These are phyloP conservation scores for Kandelia obovata DNA, from an alignment of 345 rosid genomes.

Conservation along the genomic window DNA sequence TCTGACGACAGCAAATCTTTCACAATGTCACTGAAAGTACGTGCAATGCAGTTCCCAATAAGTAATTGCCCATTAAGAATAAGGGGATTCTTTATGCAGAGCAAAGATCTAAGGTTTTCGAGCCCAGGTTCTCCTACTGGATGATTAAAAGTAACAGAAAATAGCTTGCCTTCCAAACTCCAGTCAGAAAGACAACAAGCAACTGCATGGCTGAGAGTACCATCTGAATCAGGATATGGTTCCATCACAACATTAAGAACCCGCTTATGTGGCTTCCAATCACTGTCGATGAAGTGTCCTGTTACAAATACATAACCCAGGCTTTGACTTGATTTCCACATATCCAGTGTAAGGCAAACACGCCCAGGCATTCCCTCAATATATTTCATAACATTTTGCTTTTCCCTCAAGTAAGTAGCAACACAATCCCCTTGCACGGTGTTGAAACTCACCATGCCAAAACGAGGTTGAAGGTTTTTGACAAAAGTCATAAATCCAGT, in stretches of 20 bases:
- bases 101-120: slow-evolving; percentile 61
- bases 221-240: slow-evolving; percentile 66
- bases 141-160: slow-evolving; percentile 65
- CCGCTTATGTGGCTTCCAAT: slow-evolving; percentile 74
- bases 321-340: slow-evolving; percentile 67
- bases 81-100: slow-evolving; percentile 63
- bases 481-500: slow-evolving; percentile 68
- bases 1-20: slow-evolving; percentile 57
- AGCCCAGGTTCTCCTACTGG: slow-evolving; percentile 46
- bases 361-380: slow-evolving; percentile 74
- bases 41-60: slow-evolving; percentile 65
- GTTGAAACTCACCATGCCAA: slow-evolving; percentile 61
- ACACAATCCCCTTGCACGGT: slow-evolving; percentile 88
- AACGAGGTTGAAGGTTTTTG: slow-evolving; percentile 77
- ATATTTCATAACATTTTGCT: slow-evolving; percentile 65
- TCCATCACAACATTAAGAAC: slow-evolving; percentile 90
- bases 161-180: slow-evolving; percentile 74
- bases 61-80: slow-evolving; percentile 77
- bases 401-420: slow-evolving; percentile 75
- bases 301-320: slow-evolving; percentile 73
- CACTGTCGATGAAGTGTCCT: slow-evolving; percentile 70
- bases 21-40: slow-evolving; percentile 50
- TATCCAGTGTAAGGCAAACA: slow-evolving; percentile 63
- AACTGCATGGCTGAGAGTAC: slow-evolving; percentile 70
- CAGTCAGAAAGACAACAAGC: slow-evolving; percentile 81